Conservation (phyloP, 225 moss, liverwort and hornwort species). For the Rhytidiadelphus loreus region DNA sequence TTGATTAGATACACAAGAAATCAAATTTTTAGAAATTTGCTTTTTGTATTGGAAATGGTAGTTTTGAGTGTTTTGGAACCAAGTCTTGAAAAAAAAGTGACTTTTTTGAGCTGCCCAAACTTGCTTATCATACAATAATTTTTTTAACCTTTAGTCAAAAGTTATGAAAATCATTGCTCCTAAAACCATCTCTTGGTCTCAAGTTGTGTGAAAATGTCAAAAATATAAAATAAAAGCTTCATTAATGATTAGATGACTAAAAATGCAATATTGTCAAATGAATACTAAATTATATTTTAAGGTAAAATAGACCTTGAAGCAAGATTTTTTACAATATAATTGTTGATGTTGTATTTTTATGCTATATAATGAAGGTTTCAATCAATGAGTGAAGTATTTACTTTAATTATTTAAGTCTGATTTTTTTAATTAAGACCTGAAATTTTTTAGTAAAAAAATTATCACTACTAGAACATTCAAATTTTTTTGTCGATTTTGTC, state of each 20-base stretch:
- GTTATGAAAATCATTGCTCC: no score
- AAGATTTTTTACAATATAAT: neutral
- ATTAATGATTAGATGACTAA: neutral
- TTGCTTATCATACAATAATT: neutral
- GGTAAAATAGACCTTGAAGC: neutral
- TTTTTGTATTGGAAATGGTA: neutral
- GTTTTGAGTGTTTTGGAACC: neutral
- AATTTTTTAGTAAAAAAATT: neutral
- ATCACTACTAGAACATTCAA: no score
- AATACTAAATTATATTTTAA: accelerated
- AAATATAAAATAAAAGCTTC: neutral
- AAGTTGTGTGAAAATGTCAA: accelerated
- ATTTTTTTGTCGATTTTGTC: no score
- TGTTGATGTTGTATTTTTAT: no score
- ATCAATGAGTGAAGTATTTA: neutral
- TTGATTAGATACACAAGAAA: neutral
- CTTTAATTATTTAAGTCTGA: neutral
- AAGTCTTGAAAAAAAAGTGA: neutral
- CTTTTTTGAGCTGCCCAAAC: neutral
- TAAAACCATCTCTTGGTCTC: neutral
- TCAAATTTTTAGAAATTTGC: neutral
- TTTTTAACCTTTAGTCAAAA: neutral
- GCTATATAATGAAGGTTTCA: no score
- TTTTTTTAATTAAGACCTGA: neutral
- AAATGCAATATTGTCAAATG: neutral